Evolutionary conservation across 2,329 filamentous ascomycete genomes (phyloP), one percentile per base, ranked within the genome.

Genomic region (Chalara sp.): DNA sequence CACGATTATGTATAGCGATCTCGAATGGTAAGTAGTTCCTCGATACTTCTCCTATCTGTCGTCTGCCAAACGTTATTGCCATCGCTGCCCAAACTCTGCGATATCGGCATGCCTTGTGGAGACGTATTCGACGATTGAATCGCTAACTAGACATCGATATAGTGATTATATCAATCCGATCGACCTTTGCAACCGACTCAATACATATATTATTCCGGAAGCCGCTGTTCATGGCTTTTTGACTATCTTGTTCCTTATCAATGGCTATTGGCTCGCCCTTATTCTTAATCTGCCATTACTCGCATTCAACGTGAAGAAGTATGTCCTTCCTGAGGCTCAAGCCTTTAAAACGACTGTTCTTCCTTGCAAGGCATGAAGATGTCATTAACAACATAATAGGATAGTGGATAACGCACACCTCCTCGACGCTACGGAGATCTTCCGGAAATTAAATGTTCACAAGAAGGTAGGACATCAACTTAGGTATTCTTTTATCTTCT

Each of bases 121-220:
- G 21, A 21, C 21, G 3, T 21, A 21, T 2, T 21, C 21, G 21
- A 21, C 21, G 21, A 21, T 21, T 21, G 21, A 21, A 21, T 21
- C 21, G 21, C 21, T 21, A 21, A 21, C 21, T 21, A 21, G 21
- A 21, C 21, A 21, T 21, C 21, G 21, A 21, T 2, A 53, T 67
- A 96, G 90, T 76, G 93, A 99, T 76, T 99, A 99, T 75, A 99
- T 99, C 76, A 99, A 99, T 78, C 93, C 93, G 44, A 99, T 99
- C 76, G 93, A 99, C 66, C 91, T 99, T 60, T 99, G 93, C 87
- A 99, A 99, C 84, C 91, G 93, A 65, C 86, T 99, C 63, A 99
- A 99, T 81, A 95, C 92, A 70, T 99, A 99, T 78, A 99, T 99
- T 70, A 86, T 99, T 66, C 93, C 93, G 67, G 95, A 99, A 80